Conservation (phyloP, 306 rosid genomes). For the Cucurbita pepo region DNA sequence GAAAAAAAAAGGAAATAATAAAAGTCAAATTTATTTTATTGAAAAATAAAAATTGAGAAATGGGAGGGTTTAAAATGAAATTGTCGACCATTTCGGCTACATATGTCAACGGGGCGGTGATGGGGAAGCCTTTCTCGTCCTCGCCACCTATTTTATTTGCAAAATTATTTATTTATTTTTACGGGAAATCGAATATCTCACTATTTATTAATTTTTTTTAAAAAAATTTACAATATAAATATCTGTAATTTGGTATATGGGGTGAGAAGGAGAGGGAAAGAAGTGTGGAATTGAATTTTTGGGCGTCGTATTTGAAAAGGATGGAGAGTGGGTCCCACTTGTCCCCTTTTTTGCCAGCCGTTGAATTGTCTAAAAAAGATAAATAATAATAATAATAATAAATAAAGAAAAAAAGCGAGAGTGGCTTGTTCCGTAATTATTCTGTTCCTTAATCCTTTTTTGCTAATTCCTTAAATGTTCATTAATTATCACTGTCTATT, state of each 20-base stretch:
- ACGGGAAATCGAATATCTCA: no score
- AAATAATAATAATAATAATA: neutral
- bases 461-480: neutral
- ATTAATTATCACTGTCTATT: neutral
- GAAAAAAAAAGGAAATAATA: no score
- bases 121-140: no score
- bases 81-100: neutral
- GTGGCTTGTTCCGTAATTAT: neutral
- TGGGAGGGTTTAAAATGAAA: neutral
- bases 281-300: neutral
- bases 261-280: neutral
- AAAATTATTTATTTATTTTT: no score
- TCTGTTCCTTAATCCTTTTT: neutral
- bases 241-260: neutral
- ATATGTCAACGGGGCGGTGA: no score
- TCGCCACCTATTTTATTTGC: no score
- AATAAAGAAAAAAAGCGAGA: neutral
- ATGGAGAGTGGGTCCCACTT: neutral
- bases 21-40: no score
- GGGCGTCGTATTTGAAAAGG: neutral
- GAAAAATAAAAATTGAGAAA: neutral
- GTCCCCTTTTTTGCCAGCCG: neutral
- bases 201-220: no score
- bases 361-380: neutral
- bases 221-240: no score